These are phyloP conservation scores for Diophrys appendiculata DNA, from an alignment of 73 alveolate genomes.

Conservation along the genomic window DNA sequence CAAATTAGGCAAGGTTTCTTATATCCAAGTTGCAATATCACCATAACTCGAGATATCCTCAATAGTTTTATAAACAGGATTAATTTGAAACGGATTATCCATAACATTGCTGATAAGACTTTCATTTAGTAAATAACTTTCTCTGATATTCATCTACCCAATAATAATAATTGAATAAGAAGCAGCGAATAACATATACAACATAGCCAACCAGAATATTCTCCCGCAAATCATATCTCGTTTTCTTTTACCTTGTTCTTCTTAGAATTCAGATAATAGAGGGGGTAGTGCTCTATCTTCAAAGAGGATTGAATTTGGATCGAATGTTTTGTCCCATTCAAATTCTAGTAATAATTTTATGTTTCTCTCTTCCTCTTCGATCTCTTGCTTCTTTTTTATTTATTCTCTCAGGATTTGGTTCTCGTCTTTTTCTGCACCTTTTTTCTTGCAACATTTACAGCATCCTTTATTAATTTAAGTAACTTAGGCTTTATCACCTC, in stretches of 20 bases:
- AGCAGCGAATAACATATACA: conserved; percentile 43
- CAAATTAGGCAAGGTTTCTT: background rate
- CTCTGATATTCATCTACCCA: conserved; percentile 18
- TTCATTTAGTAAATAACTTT: conserved; percentile 4
- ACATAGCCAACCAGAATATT: conserved; percentile 42
- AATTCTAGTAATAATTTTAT: conserved; percentile 18
- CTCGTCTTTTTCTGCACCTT: conserved; percentile 23
- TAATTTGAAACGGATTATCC: background rate
- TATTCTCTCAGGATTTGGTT: conserved; percentile 2
- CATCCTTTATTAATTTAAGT: too few relatives aligned
- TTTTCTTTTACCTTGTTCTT: conserved; percentile 29
- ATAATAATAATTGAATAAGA: conserved; percentile 30
- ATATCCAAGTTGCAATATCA: conserved; percentile 2
- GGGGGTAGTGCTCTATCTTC: conserved; percentile 40
- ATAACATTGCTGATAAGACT: background rate
- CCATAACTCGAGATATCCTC: conserved; percentile 10
- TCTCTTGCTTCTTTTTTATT: conserved; percentile 13
- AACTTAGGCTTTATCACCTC: background rate
- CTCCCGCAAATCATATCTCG: conserved; percentile 54
- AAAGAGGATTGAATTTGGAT: conserved; percentile 9
- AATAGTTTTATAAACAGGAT: background rate
- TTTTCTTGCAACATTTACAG: background rate
- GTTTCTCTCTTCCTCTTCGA: conserved; percentile 31
- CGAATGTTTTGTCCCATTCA: conserved; percentile 58
- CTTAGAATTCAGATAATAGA: conserved; percentile 48